A percentile compares a stretch with the other conserved stretches of the same genome.
These are phyloP conservation scores for Plasmodium berghei DNA, from an alignment of 169 alveolate species.

Conservation along the genomic window DNA sequence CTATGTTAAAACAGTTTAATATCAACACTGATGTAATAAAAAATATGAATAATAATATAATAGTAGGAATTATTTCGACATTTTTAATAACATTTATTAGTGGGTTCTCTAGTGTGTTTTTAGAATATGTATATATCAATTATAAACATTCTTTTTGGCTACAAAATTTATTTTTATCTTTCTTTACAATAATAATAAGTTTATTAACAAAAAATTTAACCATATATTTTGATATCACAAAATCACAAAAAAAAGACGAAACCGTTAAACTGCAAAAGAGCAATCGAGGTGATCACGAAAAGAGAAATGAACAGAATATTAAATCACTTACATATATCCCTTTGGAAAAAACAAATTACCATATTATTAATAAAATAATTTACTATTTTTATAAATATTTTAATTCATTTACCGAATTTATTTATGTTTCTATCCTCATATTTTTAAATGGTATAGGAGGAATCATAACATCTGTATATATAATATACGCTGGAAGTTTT, in stretches of 20 bases:
- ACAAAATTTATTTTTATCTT: conserved; percentile 46
- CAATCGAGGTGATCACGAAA: background rate
- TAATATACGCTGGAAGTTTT: conserved; percentile 36
- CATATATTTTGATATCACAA: background rate
- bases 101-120: conserved; percentile 59
- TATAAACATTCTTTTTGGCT: conserved; percentile 45
- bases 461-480: conserved; percentile 27
- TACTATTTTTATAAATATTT: conserved; percentile 13
- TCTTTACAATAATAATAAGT: conserved; percentile 53
- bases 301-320: background rate
- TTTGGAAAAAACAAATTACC: background rate
- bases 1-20: no score
- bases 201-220: conserved; percentile 10
- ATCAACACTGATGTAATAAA: background rate
- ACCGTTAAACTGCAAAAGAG: background rate
- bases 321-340: no score
- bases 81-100: conserved; percentile 47
- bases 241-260: background rate
- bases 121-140: conserved; percentile 40
- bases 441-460: conserved; percentile 49
- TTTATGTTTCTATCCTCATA: conserved; percentile 15
- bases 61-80: conserved; percentile 44
- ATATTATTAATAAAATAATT: conserved; percentile 1
- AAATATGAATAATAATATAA: conserved; percentile 6
- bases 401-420: conserved; percentile 40